Base-by-base conservation (phyloP, 2,329 filamentous ascomycete genomes). In the Penicillium janthinellum region DNA sequence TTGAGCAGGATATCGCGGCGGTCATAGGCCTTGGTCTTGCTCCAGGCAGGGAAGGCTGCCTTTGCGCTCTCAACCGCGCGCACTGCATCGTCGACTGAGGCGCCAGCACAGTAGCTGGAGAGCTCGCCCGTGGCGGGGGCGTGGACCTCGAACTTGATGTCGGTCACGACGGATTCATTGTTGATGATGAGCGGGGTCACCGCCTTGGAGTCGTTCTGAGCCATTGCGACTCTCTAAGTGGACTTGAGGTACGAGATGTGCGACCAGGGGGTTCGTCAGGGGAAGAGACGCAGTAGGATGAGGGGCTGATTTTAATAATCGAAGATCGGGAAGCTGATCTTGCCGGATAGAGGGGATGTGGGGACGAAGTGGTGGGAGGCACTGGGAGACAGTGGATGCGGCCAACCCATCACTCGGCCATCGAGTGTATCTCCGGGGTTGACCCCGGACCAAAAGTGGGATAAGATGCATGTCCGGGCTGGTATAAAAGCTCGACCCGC, bases 31-130 rank as follows among this genome's bases (percentile, higher is more conserved):
- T 85, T 86, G 2, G 84, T 84, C 64, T 83, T 84, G 45, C 83
- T 82, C 91, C 91, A 96, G 59, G 82, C 77, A 45, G 83, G 83
- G 74, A 91, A 88, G 1, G 91, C 90, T 14, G 81, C 79, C n/a
- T 86, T 79, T 0, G 90, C 90, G 10, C 87, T 83, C 10, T 78
- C 75, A 17, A 83, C 75, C 31, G 88, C 88, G 63, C 85, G 80
- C 2, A 78, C 75, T 49, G 84, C 84, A 66, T 87, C 81, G 8
- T 79, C 73, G 39, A 83, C 77, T 2, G 86, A 85, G 37, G 84
- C 85, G 37, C 83, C 81, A 58, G 84, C 85, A 58, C 82, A 80
- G 63, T 84, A 79, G 70, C 87, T 80, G 41, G 86, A 71, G 14
- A 83, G 70, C 71, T 85, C 67, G 74, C 85, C 68, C 51, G 81